These are phyloP conservation scores for Termitomyces sp. DNA, from an alignment of 768 basidiomycete species.

Conservation along the genomic window DNA sequence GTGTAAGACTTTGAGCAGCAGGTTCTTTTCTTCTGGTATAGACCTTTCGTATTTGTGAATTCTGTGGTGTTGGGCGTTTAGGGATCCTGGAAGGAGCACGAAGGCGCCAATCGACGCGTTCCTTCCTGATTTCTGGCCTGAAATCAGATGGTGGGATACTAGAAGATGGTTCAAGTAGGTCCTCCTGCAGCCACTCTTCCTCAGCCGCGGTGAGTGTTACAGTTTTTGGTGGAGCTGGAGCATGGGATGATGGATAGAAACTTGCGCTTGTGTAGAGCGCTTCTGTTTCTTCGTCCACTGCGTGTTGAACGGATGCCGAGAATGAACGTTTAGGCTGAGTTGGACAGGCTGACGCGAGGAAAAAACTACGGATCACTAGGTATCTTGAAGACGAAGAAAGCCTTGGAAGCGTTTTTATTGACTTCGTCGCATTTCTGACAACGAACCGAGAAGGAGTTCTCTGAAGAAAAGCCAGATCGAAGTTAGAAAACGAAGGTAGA, in stretches of 20 bases:
- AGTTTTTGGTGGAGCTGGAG: not conserved
- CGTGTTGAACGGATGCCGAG: conserved; percentile 1
- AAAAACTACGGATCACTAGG: conserved; percentile 14
- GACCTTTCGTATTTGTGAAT: conserved; percentile 8
- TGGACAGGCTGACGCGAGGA: conserved; percentile 12
- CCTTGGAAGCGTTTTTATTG: conserved; percentile 5
- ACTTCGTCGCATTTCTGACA: conserved; percentile 9
- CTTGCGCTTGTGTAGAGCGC: conserved; percentile 7
- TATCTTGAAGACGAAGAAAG: conserved; percentile 6
- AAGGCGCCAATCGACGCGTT: conserved; percentile 59
- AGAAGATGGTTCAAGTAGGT: conserved; percentile 4
- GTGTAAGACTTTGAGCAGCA: conserved; percentile 22
- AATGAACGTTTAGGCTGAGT: conserved; percentile 9
- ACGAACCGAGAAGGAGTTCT: conserved; percentile 1
- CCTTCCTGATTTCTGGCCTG: conserved; percentile 10
- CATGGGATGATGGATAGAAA: not conserved
- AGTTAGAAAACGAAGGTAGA: not conserved
- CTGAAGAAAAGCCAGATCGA: conserved; percentile 8
- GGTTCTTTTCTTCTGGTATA: conserved; percentile 34
- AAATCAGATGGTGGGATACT: conserved; percentile 4
- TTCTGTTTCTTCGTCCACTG: conserved; percentile 8
- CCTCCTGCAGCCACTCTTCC: conserved; percentile 33
- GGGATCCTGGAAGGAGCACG: conserved; percentile 42
- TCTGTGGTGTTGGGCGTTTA: conserved; percentile 8
- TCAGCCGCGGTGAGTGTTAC: conserved; percentile 24